Base-by-base conservation (phyloP, 2,329 filamentous ascomycete species). In the Alternaria triticimaculans region DNA sequence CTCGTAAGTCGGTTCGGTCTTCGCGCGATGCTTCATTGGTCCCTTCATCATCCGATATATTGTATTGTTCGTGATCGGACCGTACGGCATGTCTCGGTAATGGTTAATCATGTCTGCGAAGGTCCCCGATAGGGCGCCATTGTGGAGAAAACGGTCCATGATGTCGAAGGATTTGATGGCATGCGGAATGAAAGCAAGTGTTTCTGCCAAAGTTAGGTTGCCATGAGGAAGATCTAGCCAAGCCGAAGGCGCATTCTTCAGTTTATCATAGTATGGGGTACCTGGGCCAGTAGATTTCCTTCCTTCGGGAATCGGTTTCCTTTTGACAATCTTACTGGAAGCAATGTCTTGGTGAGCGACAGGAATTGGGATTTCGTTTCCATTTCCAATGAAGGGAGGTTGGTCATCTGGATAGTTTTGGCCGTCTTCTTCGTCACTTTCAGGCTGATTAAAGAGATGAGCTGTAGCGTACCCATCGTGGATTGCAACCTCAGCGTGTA, bases 191-290 rank as follows among this genome's bases (percentile, higher is more conserved):
- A 77, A 76, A 2, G 69, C 64, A 9, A 70, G 46, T 5, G 75
- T 56, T 37, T 78, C 75, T 14, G 69, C 67, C 3, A 72, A 61
- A 2, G 73, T 75, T 9, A 76, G 53, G 45, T 77, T 76, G n/a
- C 58, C 68, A 6, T 33, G 18, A 1, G 71, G 74, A 49, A 76
- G 72, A 5, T 44, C 50, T 2, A 73, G 58, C 18, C 63, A 64
- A 3, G 59, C n/a, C 14, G 61, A 60, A 4, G 72, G 74, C 2
- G 72, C 67, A 15, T 67, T 65, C 25, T 33, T 43, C 4, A 72
- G 46, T 28, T 69, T 72, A n/a, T 71, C 64, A 18, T 66, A 66
- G 2, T 26, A 23, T n/a, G 57, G 51, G 3, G 11, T 21, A 20
- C 23, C 53, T 1, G 28, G 33, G 5, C 41, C 25, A 5, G 37